Evolutionary conservation across 352 stramenopile genomes (phyloP).

Genomic region (Phytophthora pluvialis): DNA sequence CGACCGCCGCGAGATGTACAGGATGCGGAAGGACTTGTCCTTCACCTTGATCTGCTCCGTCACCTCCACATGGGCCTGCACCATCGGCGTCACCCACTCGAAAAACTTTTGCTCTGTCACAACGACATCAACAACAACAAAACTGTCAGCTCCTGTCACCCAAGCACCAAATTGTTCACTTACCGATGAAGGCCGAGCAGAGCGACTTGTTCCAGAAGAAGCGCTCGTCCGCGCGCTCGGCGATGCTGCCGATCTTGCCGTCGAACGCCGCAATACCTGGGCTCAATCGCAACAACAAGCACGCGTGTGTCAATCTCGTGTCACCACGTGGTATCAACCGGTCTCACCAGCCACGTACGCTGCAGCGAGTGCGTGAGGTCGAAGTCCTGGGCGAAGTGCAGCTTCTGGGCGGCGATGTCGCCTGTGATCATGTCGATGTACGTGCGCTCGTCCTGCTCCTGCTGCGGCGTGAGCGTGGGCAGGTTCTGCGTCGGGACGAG

Average conservation of each 20-base stretch:
- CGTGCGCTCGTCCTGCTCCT: conserved; percentile 64
- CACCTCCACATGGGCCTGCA: conserved; percentile 69
- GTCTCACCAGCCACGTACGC: conserved; percentile 40
- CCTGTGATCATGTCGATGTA: conserved; percentile 70
- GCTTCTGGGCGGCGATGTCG: conserved; percentile 58
- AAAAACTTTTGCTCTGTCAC: conserved; percentile 75
- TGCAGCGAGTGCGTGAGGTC: conserved; percentile 85
- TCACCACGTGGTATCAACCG: not conserved
- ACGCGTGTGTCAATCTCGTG: conserved; percentile 4
- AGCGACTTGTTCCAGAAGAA: conserved; percentile 95
- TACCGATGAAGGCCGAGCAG: conserved; percentile 65
- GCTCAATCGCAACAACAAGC: conserved; percentile 5
- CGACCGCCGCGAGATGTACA: conserved; percentile 79
- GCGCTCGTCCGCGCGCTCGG: conserved; percentile 82
- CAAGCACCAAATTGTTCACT: not conserved
- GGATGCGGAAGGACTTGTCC: conserved; percentile 62
- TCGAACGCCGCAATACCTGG: conserved; percentile 68
- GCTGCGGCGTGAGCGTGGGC: conserved; percentile 48
- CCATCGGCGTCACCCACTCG: conserved; percentile 82
- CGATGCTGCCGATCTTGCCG: conserved; percentile 55
- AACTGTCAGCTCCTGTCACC: conserved; percentile 2
- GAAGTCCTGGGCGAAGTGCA: conserved; percentile 81
- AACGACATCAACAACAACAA: conserved; percentile 7
- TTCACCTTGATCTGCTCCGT: conserved; percentile 55
- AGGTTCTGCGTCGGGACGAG: conserved; percentile 71